Evolutionary conservation across 1,284 basidiomycete species (phyloP), one percentile per base, ranked within the genome.

Genomic region (Fomitopsis palustris): DNA sequence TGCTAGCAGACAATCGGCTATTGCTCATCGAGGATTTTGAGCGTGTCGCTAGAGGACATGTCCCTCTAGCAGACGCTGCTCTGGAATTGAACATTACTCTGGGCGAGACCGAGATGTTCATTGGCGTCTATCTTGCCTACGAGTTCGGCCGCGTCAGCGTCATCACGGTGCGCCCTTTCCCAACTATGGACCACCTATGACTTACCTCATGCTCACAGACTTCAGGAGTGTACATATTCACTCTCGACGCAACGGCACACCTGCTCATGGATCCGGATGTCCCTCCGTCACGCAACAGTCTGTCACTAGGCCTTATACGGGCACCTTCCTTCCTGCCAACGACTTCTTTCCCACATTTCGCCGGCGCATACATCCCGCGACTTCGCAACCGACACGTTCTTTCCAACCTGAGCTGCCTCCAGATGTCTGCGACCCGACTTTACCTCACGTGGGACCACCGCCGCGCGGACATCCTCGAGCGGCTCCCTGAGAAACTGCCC

Each of bases 11-110:
- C 31, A 79, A 78, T 2, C 69, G 76, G 23, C 62, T 88, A 0
- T 54, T 88, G 27, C 64, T 89, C 27, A 71, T 89, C 4, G 79
- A 76, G 21, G 74, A 81, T 62, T 88, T 87, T 59, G 77, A 81
- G 63, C 75, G 78, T 5, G 65, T 81, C 43, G 69, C 75, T 23
- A 57, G 62, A 39, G 72, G 67, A 43, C 62, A 73, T 62, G 59
- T 74, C 21, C 67, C 71, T 23, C 61, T 78, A 14, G 57, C 62
- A 25, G 73, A 80, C 8, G 72, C 78, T 0, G 76, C 75, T 3
- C 63, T 81, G 9, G 77, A 78, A 54, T 65, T 85, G 16, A 76
- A 81, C 53, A 70, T 84, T 43, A 54, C 59, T 25, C 52, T 61
- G n/a, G 27, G 54, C 7, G 61, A 64, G 37, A 60, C 60, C n/a